phyloP scores from a whole-genome alignment of 1,284 basidiomycete species.

The Peniophora sp. region DNA sequence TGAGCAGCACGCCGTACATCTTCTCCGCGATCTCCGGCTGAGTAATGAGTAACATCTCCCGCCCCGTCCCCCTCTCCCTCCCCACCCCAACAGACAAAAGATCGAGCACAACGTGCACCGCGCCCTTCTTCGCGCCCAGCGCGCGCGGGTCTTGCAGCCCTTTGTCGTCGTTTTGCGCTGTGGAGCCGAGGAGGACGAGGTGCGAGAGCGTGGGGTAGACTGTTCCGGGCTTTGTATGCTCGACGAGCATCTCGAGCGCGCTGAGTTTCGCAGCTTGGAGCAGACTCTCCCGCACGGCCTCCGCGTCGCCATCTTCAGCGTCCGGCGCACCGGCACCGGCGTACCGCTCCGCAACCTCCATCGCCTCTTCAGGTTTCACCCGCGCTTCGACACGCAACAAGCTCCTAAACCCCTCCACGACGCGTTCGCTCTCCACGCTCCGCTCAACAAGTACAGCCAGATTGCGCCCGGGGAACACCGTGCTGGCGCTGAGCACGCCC shows the following conservation, averaged over 20 bases:
- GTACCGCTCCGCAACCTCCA: conserved; percentile 48
- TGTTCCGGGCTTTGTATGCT: conserved; percentile 59
- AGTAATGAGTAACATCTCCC: conserved; percentile 51
- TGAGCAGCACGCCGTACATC: conserved; percentile 77
- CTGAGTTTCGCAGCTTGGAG: conserved; percentile 70
- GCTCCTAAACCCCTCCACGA: conserved; percentile 72
- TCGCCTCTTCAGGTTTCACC: conserved; percentile 52
- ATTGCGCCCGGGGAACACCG: conserved; percentile 43
- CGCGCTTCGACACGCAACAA: conserved; percentile 58
- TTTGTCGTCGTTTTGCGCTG: conserved; percentile 30
- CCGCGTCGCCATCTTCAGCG: conserved; percentile 32
- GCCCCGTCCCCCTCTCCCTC: background rate
- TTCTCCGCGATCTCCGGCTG: conserved; percentile 83
- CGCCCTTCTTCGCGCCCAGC: conserved; percentile 60
- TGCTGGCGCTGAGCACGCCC: conserved; percentile 52
- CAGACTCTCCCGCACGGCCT: conserved; percentile 26
- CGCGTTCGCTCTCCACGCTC: conserved; percentile 80
- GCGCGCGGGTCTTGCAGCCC: conserved; percentile 73
- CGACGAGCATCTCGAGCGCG: conserved; percentile 82
- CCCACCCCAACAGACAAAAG: conserved; percentile 68
- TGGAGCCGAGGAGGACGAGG: conserved; percentile 75
- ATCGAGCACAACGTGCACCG: conserved; percentile 77
- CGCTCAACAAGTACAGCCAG: conserved; percentile 78
- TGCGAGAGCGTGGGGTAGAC: conserved; percentile 85
- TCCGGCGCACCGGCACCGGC: conserved; percentile 68